Conservation (phyloP, 2,329 filamentous ascomycete genomes). For the Aureobasidium zeae region DNA sequence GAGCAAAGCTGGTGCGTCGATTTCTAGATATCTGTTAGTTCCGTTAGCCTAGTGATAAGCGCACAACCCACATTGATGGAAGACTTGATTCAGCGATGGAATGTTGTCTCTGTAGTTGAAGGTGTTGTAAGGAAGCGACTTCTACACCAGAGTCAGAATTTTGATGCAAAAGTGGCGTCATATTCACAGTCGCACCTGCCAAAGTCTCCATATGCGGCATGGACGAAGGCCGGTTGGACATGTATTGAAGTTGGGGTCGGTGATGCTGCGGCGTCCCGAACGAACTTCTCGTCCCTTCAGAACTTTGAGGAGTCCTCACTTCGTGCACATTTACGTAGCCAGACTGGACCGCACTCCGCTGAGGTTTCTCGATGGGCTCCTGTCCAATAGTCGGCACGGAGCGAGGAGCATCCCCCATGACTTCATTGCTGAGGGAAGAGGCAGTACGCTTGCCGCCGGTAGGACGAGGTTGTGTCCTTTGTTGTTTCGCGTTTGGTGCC, state of each 20-base stretch:
- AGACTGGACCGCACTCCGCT: slow-evolving; percentile 13
- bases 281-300: slow-evolving; percentile 12
- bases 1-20: slow-evolving; percentile 22
- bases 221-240: slow-evolving; percentile 33
- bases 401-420: slow-evolving; percentile 20
- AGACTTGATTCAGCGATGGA: slow-evolving; percentile 8
- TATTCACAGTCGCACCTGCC: slow-evolving; percentile 30
- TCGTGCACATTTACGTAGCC: slow-evolving; percentile 9
- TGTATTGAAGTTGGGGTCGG: slow-evolving; percentile 17
- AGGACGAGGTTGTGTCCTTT: slow-evolving; percentile 16
- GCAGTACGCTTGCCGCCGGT: slow-evolving; percentile 27
- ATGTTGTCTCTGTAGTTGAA: slow-evolving; percentile 30
- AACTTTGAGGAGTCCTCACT: slow-evolving; percentile 11
- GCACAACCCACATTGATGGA: slow-evolving; percentile 13
- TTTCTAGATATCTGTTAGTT: background rate
- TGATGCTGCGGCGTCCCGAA: slow-evolving; percentile 15
- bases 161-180: background rate
- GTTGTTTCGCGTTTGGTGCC: slow-evolving; percentile 12
- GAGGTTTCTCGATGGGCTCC: slow-evolving; percentile 17
- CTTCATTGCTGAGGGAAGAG: slow-evolving; percentile 37
- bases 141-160: slow-evolving; percentile 26
- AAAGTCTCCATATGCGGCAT: slow-evolving; percentile 41
- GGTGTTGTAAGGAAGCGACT: slow-evolving; percentile 40
- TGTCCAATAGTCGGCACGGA: slow-evolving; percentile 7
- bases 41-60: slow-evolving; percentile 13